Conservation (phyloP, 495 filamentous ascomycete species). For the Hypoxylon lenormandii region DNA sequence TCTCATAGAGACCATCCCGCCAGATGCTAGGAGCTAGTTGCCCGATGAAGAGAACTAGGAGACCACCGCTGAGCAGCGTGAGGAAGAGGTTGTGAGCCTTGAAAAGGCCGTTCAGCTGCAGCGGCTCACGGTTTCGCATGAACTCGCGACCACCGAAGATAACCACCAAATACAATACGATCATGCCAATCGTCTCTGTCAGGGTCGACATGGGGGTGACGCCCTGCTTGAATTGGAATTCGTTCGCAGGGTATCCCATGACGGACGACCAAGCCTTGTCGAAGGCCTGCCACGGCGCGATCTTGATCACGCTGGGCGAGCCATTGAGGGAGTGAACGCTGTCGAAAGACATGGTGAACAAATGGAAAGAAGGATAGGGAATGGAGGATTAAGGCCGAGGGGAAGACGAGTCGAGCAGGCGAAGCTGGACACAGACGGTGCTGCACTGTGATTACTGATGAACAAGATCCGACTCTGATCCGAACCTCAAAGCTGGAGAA, state of each 20-base stretch:
- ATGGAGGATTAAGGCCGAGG: too few species aligned
- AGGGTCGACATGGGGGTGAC: conserved; percentile 76
- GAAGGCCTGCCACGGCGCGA: conserved; percentile 93
- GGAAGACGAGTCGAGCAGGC: background rate
- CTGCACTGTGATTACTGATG: background rate
- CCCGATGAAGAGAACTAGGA: conserved; percentile 77
- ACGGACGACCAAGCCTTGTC: conserved; percentile 77
- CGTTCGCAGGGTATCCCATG: conserved; percentile 75
- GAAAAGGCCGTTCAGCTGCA: conserved; percentile 75
- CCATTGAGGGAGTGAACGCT: conserved; percentile 15
- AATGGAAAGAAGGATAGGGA: conserved; percentile 4
- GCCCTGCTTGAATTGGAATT: conserved; percentile 73
- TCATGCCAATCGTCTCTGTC: conserved; percentile 69
- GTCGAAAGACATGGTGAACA: conserved; percentile 41
- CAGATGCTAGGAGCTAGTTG: conserved; percentile 75
- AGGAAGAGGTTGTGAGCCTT: conserved; percentile 83
- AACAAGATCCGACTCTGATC: conserved; percentile 1
- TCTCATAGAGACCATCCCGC: conserved; percentile 74
- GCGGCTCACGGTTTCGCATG: conserved; percentile 75
- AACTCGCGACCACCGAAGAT: conserved; percentile 79
- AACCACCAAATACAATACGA: conserved; percentile 75
- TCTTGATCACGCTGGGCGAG: conserved; percentile 65
- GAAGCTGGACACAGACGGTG: conserved; percentile 8
- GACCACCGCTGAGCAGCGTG: conserved; percentile 72
- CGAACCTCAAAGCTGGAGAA: conserved; percentile 13